Evolutionary conservation across 163 green algal species (phyloP).

Genomic region (Trebouxia gelatinosa): DNA sequence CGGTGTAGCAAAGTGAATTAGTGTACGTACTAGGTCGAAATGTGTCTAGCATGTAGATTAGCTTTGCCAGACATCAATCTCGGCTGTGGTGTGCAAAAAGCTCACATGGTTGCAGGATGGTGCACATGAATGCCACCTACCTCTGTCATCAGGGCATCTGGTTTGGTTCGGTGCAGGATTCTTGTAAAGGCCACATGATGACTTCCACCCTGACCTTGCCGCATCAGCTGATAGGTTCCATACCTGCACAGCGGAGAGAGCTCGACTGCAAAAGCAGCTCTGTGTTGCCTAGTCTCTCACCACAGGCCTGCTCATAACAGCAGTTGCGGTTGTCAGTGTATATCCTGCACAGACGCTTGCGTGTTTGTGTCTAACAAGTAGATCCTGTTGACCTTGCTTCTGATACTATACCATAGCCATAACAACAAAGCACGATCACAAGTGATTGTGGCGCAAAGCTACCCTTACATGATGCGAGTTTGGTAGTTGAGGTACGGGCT

Average conservation of each 20-base stretch:
- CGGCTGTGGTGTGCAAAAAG: no score
- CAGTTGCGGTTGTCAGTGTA: not conserved
- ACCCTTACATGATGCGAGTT: conserved; percentile 7
- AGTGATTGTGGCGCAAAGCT: not conserved
- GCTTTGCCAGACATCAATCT: no score
- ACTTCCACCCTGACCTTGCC: conserved; percentile 47
- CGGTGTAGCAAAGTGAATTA: no score
- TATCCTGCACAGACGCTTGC: not conserved
- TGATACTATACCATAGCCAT: not conserved
- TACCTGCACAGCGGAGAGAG: conserved; percentile 47
- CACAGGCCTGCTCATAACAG: no score
- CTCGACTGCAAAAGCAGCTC: no score
- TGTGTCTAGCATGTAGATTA: no score
- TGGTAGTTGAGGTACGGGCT: conserved; percentile 69
- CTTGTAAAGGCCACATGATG: conserved; percentile 83
- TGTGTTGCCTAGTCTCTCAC: no score
- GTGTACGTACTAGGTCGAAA: no score
- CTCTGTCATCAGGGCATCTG: conserved; percentile 81
- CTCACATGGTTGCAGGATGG: not conserved
- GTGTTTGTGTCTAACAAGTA: not conserved
- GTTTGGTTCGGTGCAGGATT: conserved; percentile 88
- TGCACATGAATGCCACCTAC: not conserved
- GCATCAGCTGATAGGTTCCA: conserved; percentile 47
- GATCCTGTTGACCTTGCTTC: not conserved
- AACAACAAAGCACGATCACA: not conserved